Evolutionary conservation across 2,329 filamentous ascomycete genomes (phyloP).

Genomic region (Pseudopithomyces chartarum): DNA sequence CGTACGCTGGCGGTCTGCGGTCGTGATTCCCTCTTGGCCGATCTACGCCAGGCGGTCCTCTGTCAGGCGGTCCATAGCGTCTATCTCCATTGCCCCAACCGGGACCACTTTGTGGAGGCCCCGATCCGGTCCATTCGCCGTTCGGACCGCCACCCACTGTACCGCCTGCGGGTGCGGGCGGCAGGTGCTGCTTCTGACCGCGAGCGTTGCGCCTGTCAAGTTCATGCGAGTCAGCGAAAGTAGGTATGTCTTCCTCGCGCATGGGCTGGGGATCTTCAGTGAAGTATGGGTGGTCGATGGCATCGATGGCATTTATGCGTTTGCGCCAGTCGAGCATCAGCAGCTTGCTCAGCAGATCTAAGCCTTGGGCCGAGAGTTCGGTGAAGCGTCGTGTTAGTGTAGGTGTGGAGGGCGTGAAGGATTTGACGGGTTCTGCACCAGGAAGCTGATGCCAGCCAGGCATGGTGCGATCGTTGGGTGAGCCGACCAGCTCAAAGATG

Average conservation of each 20-base stretch:
- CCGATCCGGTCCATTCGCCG: slow-evolving; percentile 61
- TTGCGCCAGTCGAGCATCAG: slow-evolving; percentile 87
- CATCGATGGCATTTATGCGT: slow-evolving; percentile 91
- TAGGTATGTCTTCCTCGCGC: slow-evolving; percentile 82
- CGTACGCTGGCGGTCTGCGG: slow-evolving; percentile 32
- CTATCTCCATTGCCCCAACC: slow-evolving; percentile 43
- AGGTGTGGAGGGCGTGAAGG: slow-evolving; percentile 64
- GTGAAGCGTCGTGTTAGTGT: slow-evolving; percentile 76
- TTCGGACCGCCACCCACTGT: slow-evolving; percentile 77
- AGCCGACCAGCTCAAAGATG: slow-evolving; percentile 91
- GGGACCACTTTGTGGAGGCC: slow-evolving; percentile 30
- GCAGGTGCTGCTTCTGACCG: slow-evolving; percentile 80
- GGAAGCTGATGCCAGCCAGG: slow-evolving; percentile 85
- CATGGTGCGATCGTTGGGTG: slow-evolving; percentile 89
- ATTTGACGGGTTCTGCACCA: slow-evolving; percentile 74
- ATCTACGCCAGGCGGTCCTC: slow-evolving; percentile 47
- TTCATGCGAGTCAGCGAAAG: slow-evolving; percentile 93
- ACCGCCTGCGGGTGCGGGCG: slow-evolving; percentile 89
- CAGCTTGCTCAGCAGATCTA: slow-evolving; percentile 81
- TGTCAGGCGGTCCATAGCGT: slow-evolving; percentile 41
- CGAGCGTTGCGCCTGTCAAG: slow-evolving; percentile 92
- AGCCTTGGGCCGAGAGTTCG: slow-evolving; percentile 72
- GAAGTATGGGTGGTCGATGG: slow-evolving; percentile 91
- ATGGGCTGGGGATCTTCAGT: slow-evolving; percentile 77
- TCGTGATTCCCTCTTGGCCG: slow-evolving; percentile 37